These are phyloP conservation scores for Starmerella vaccinii DNA, from an alignment of 805 yeast genomes.

Conservation along the genomic window DNA sequence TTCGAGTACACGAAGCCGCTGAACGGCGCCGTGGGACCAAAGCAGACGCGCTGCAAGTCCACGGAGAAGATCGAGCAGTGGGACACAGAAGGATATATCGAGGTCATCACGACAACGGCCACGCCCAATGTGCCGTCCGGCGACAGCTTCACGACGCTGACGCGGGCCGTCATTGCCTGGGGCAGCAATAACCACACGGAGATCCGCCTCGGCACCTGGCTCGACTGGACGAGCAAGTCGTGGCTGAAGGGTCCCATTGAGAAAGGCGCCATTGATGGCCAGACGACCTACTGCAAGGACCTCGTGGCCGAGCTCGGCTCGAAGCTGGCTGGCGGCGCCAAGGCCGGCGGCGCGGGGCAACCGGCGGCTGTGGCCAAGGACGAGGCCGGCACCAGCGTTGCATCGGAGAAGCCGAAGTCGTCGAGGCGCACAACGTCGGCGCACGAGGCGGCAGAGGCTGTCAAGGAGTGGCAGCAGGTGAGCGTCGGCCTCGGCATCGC, in stretches of 20 bases:
- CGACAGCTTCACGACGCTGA: slow-evolving; percentile 51
- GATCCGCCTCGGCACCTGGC: slow-evolving; percentile 53
- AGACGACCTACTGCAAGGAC: slow-evolving; percentile 48
- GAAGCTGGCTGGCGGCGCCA: slow-evolving; percentile 8
- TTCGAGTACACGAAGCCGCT: slow-evolving; percentile 67
- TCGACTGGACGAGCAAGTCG: slow-evolving; percentile 83
- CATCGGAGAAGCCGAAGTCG: slow-evolving; percentile 10
- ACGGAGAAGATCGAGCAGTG: slow-evolving; percentile 52
- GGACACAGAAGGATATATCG: slow-evolving; percentile 46
- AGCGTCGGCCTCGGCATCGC: slow-evolving; percentile 10
- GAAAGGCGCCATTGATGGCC: slow-evolving; percentile 74
- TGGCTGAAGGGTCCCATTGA: slow-evolving; percentile 91
- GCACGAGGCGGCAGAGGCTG: slow-evolving; percentile 18
- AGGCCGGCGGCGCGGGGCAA: neutral
- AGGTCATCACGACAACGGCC: slow-evolving; percentile 50
- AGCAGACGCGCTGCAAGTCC: slow-evolving; percentile 68
- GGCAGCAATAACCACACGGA: slow-evolving; percentile 49
- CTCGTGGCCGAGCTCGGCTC: slow-evolving; percentile 35
- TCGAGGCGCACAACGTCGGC: slow-evolving; percentile 11
- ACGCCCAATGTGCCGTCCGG: slow-evolving; percentile 98
- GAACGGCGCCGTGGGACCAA: slow-evolving; percentile 81
- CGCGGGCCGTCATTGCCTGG: slow-evolving; percentile 47
- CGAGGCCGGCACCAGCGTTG: slow-evolving; percentile 12
- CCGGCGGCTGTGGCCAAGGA: neutral
- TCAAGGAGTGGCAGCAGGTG: slow-evolving; percentile 20